phyloP scores from a whole-genome alignment of 116 monocot genomes.

The Cymodocea nodosa region DNA sequence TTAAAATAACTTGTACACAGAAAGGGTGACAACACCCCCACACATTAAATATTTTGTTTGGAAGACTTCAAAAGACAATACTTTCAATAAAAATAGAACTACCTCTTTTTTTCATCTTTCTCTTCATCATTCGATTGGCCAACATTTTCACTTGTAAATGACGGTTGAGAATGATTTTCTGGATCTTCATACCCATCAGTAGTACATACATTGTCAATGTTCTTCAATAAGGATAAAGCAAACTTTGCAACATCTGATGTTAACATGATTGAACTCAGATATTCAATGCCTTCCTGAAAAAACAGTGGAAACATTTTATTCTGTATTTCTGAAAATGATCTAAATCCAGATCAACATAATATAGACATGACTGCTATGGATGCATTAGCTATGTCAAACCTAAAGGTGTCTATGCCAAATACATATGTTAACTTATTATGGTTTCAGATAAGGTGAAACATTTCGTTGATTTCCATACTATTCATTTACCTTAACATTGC shows the following conservation, averaged over 20 bases:
- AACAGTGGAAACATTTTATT: not conserved
- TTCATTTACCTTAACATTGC: no score
- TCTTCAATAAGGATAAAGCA: conserved; percentile 34
- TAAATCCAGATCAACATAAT: no score
- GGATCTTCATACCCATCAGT: conserved; percentile 11
- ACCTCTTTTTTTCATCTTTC: conserved; percentile 22
- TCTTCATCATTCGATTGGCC: conserved; percentile 5
- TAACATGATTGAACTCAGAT: conserved; percentile 32
- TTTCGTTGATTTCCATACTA: no score
- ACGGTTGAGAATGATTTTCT: conserved; percentile 16
- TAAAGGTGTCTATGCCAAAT: no score
- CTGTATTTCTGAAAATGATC: not conserved
- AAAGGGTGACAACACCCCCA: no score
- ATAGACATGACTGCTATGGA: no score
- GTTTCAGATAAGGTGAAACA: no score
- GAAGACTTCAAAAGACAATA: no score
- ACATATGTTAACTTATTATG: no score
- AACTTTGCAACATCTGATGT: conserved; percentile 29
- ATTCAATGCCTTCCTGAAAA: conserved; percentile 60
- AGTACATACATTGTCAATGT: conserved; percentile 16
- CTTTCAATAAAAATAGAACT: not conserved
- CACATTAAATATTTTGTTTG: no score
- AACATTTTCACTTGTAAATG: conserved; percentile 1
- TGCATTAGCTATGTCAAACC: no score
- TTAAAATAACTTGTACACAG: no score